Percentiles rank a stretch among this genome's conserved stretches.
These are phyloP conservation scores for Sonneratia caseolaris DNA, from an alignment of 345 rosid genomes.

Conservation along the genomic window DNA sequence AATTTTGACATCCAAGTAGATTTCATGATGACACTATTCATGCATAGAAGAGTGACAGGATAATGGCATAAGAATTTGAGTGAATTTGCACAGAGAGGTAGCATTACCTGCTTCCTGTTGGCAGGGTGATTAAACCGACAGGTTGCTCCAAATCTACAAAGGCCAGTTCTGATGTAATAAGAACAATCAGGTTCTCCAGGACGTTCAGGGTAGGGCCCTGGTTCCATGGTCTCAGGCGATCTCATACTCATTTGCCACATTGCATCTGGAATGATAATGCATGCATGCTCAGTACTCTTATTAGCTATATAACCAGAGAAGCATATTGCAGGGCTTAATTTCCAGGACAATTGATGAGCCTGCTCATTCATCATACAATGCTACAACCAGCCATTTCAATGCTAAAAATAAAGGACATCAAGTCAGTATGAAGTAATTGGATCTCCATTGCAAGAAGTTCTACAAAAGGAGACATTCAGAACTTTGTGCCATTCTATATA, in stretches of 20 bases:
- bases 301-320: slow-evolving; percentile 8
- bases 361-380: neutral
- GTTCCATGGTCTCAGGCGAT: slow-evolving; percentile 63
- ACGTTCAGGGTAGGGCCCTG: slow-evolving; percentile 74
- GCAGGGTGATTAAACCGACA: slow-evolving; percentile 71
- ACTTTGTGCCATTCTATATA: no score
- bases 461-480: no score
- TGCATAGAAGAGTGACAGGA: neutral
- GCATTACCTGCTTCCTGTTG: slow-evolving; percentile 79
- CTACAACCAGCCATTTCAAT: neutral
- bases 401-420: no score
- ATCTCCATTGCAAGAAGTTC: no score
- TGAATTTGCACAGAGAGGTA: neutral
- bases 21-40: neutral
- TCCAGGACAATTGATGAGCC: neutral
- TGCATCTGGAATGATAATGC: slow-evolving; percentile 42
- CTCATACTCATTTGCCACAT: slow-evolving; percentile 89
- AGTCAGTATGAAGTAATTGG: no score
- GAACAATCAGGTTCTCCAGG: slow-evolving; percentile 97
- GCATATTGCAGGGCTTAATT: neutral
- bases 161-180: slow-evolving; percentile 94
- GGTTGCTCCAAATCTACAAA: slow-evolving; percentile 81
- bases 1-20: neutral
- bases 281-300: slow-evolving; percentile 10
- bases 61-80: neutral